Conservation (phyloP, 169 alveolate species). For the Eimeria tenella region DNA sequence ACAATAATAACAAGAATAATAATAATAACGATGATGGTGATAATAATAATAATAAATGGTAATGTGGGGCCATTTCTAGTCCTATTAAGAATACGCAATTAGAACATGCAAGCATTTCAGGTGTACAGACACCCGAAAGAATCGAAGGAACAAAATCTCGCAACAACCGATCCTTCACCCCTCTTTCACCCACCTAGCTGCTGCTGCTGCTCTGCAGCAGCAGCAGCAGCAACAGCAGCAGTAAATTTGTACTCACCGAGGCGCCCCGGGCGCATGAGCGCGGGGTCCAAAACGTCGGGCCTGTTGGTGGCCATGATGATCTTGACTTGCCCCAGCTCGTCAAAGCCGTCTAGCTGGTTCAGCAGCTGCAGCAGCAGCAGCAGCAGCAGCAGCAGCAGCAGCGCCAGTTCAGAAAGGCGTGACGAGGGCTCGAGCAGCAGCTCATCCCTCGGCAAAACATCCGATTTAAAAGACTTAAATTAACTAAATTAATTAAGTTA, state of each 20-base stretch:
- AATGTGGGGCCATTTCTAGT: too few species aligned
- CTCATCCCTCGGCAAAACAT: too few species aligned
- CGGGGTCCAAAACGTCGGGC: slow-evolving; percentile 99
- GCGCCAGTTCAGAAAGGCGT: background rate
- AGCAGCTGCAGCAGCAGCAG: slow-evolving; percentile 83
- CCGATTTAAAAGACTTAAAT: too few species aligned
- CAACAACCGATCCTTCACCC: background rate
- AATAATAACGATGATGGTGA: too few species aligned
- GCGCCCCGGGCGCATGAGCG: slow-evolving; percentile 99
- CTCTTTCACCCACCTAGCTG: background rate
- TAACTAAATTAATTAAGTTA: too few species aligned
- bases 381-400: background rate
- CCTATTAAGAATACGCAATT: too few species aligned
- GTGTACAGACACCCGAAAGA: background rate
- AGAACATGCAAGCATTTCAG: background rate
- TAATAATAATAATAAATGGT: too few species aligned
- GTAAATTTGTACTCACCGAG: slow-evolving; percentile 93
- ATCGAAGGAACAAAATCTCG: background rate
- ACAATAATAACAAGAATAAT: too few species aligned
- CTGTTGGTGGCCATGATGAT: slow-evolving; percentile 99
- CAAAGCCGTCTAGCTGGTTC: slow-evolving; percentile 99
- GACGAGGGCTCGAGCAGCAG: too few species aligned
- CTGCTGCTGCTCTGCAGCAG: too few species aligned
- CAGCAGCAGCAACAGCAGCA: background rate
- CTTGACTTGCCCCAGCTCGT: slow-evolving; percentile 99